Evolutionary conservation across 2,329 filamentous ascomycete genomes (phyloP), one percentile per base, ranked within the genome.

Genomic region (Ophiocordyceps sinensis): DNA sequence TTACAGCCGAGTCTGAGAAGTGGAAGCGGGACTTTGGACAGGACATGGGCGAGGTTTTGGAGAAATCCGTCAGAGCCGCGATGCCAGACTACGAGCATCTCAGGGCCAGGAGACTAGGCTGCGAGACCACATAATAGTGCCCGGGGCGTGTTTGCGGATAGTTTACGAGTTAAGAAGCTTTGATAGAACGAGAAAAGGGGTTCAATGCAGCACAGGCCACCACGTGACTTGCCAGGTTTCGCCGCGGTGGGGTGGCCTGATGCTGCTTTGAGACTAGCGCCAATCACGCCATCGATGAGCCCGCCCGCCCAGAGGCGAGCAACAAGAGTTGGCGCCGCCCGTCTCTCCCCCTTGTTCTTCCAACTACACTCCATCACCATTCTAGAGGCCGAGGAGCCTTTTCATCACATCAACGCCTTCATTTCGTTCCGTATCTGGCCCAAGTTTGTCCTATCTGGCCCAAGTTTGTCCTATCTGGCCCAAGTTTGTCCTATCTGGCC

Each of bases 231-330:
- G n/a, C 2, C 10, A 35, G n/a, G 15, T 15, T 15, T 15, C 14
- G 30, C n/a, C 5, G n/a, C 4, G 3, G 9, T 35, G 32, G n/a
- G 32, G 32, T 14, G 32, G 13, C 5, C 32, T 31, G 19, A 12
- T 5, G 19, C 10, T 43, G 14, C 7, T 46, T 50, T 45, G 38
- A 50, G 50, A 45, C 51, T 57, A 57, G 54, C 49, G 28, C 21
- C 36, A 55, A 57, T 55, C 54, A 57, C 54, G 54, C 54, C 48
- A 57, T 57, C 54, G 52, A 51, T 41, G 49, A 50, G 44, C 44
- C 51, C 47, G 44, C 44, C 51, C 47, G 45, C 47, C 43, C 41
- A 47, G 41, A 41, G 34, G 42, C 37, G 35, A 50, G 36, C 40
- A 31, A 35, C 36, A 47, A 47, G 42, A 42, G 40, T 31, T 5